Evolutionary conservation across 106 monocot genomes (phyloP).

Genomic region (Dactylorhiza incarnata): DNA sequence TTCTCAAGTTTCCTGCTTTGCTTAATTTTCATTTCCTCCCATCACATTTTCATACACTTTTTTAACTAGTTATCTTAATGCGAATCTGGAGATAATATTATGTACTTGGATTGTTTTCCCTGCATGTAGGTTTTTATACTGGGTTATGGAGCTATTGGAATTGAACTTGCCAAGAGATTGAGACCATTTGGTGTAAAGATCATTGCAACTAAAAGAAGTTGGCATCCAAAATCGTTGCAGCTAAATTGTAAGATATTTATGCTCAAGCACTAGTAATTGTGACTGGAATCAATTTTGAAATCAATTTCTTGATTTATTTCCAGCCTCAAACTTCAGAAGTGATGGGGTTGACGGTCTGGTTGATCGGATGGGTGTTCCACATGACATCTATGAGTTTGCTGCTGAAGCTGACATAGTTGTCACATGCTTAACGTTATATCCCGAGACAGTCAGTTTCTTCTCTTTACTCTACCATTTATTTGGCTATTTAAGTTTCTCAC

Average conservation of each 20-base stretch:
- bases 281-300: background rate
- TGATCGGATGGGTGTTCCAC: slow-evolving; percentile 67
- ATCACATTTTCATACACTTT: background rate
- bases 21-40: background rate
- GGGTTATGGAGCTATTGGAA: slow-evolving; percentile 82
- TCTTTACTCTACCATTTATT: slow-evolving; percentile 1
- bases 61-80: background rate
- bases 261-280: background rate
- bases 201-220: slow-evolving; percentile 81
- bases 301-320: background rate
- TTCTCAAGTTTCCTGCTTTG: background rate
- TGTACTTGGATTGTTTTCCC: background rate
- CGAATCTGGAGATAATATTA: background rate
- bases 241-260: slow-evolving; percentile 20
- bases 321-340: slow-evolving; percentile 11
- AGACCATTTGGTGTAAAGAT: slow-evolving; percentile 83
- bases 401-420: slow-evolving; percentile 83
- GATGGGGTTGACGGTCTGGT: slow-evolving; percentile 39
- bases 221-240: slow-evolving; percentile 22
- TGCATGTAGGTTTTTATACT: slow-evolving; percentile 67
- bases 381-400: slow-evolving; percentile 81
- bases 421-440: slow-evolving; percentile 56
- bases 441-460: slow-evolving; percentile 53
- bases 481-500: background rate
- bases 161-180: slow-evolving; percentile 75